Conservation (phyloP, 2,329 filamentous ascomycete species). For the Dactylellina parvicollis region DNA sequence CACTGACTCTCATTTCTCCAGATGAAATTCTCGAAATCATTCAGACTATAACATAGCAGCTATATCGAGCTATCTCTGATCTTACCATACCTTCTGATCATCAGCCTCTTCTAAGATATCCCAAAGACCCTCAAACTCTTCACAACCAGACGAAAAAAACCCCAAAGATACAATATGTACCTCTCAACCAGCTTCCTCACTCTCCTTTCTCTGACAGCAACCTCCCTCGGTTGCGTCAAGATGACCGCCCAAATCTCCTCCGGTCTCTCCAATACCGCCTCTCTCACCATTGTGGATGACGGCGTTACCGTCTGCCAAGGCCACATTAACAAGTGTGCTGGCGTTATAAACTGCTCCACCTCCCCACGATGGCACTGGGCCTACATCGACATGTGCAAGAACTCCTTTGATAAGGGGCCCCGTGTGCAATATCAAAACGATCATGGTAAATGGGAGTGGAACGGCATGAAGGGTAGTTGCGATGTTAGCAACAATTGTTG, state of each 20-base stretch:
- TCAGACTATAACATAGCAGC: no score
- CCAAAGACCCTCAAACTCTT: no score
- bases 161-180: conserved; percentile 1
- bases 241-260: conserved; percentile 13
- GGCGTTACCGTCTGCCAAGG: conserved; percentile 24
- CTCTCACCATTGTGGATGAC: conserved; percentile 10
- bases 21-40: no score
- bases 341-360: conserved; percentile 18
- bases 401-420: conserved; percentile 24
- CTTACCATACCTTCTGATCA: no score
- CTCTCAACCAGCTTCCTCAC: conserved; percentile 7
- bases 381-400: conserved; percentile 31
- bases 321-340: conserved; percentile 14
- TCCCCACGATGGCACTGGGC: conserved; percentile 25
- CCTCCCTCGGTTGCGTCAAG: conserved; percentile 8
- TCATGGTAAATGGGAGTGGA: conserved; percentile 37
- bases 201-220: neutral
- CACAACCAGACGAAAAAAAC: neutral
- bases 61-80: no score
- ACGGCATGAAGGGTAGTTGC: conserved; percentile 30
- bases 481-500: conserved; percentile 30
- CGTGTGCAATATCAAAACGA: conserved; percentile 24
- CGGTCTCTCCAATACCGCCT: conserved; percentile 7
- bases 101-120: no score
- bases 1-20: no score